Evolutionary conservation across 2,329 filamentous ascomycete genomes (phyloP), one percentile per base, ranked within the genome.

Genomic region (Diaporthe australafricana): DNA sequence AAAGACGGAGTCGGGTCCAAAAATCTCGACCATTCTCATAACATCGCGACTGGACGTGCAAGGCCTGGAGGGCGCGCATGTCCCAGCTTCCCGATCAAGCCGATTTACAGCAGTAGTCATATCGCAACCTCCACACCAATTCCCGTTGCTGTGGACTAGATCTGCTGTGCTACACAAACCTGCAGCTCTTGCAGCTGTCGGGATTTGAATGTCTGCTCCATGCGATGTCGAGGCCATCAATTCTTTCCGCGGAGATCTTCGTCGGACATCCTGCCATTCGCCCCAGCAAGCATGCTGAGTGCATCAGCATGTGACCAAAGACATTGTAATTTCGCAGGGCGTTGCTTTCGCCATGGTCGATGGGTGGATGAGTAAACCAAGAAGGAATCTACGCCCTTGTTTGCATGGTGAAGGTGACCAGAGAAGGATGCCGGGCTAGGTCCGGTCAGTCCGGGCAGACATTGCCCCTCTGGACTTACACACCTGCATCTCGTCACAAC

Each of bases 21-120:
- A 22, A 22, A n/a, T 3, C 5, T 32, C 42, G 25, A 35, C 14
- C 35, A 45, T 38, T 22, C 60, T 45, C 60, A 42, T 63, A 42
- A 63, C 42, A 35, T 63, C 60, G 60, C 60, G 60, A 48, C 42
- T 48, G 42, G n/a, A 47, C 45, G 40, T 63, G 52, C 42, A 22
- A 17, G 32, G 32, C 20, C 9, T 20, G 12, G 60, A 17, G n/a
- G 42, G 47, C 60, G 45, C 45, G 30, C 35, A 20, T 48, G 45
- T 50, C 60, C 48, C 57, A 22, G 42, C 42, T 35, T 16, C 25
- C 47, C 57, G 7, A 40, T n/a, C n/a, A n/a, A n/a, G n/a, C n/a
- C n/a, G n/a, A n/a, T 20, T 35, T 12, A 16, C 14, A 22, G 20
- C 14, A 14, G 20, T 5, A 17, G 20, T 22, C 35, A 20, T 25